Conservation (phyloP, 169 alveolate genomes). For the Plasmodium vivax region DNA sequence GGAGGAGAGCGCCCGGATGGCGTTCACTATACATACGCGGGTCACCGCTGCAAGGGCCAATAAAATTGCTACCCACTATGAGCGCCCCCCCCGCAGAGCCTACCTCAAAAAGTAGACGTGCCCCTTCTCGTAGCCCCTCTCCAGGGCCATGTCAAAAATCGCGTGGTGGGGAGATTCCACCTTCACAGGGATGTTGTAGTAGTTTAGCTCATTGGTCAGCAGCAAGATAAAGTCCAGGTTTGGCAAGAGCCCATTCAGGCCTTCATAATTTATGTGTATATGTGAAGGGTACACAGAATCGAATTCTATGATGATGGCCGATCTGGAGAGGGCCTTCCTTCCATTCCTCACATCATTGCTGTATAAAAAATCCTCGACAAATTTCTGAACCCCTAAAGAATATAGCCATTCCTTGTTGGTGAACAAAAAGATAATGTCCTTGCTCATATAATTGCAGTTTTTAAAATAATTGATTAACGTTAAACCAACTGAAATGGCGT, state of each 20-base stretch:
- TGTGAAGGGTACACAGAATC: constrained; percentile 68
- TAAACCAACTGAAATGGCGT: constrained; percentile 44
- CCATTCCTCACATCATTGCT: constrained; percentile 5
- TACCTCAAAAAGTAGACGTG: constrained; percentile 68
- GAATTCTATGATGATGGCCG: constrained; percentile 70
- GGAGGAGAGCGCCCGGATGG: background rate
- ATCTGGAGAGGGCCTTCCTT: constrained; percentile 31
- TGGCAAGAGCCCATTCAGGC: constrained; percentile 70
- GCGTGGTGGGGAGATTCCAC: constrained; percentile 5
- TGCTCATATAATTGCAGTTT: constrained; percentile 69
- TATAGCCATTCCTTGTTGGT: constrained; percentile 66
- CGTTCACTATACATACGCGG: background rate
- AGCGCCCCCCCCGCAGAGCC: background rate
- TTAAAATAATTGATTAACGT: constrained; percentile 54
- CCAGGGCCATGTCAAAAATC: constrained; percentile 50
- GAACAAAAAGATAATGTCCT: constrained; percentile 64
- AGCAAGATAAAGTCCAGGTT: constrained; percentile 63
- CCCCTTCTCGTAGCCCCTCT: constrained; percentile 60
- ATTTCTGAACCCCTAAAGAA: constrained; percentile 48
- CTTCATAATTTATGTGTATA: constrained; percentile 67
- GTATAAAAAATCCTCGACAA: constrained; percentile 35
- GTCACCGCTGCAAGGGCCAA: background rate
- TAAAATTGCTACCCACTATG: background rate
- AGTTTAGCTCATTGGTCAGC: constrained; percentile 28
- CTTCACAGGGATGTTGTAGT: constrained; percentile 61